Percentiles rank a stretch among this genome's conserved stretches.
phyloP scores from a whole-genome alignment of 164 flowering plant genomes.

The Aristolochia contorta region DNA sequence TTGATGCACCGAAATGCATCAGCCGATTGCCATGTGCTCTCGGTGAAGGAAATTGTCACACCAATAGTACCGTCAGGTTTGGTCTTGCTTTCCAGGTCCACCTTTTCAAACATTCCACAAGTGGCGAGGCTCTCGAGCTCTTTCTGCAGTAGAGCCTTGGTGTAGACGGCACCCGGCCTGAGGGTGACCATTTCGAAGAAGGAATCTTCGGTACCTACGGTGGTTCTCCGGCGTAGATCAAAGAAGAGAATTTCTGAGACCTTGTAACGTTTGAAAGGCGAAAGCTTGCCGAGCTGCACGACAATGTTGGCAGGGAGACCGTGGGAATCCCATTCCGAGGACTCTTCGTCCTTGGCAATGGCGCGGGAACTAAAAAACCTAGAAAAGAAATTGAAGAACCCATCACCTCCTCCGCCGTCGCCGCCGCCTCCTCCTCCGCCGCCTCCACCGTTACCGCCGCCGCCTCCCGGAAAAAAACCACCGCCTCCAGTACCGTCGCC shows the following conservation, averaged over 20 bases:
- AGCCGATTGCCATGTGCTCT: conserved; percentile 81
- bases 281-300: conserved; percentile 64
- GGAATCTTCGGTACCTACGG: conserved; percentile 68
- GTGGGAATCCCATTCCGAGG: conserved; percentile 72
- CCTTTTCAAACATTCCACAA: conserved; percentile 96
- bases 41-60: conserved; percentile 52
- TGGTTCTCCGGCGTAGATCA: conserved; percentile 35
- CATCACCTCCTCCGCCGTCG: conserved; percentile 29
- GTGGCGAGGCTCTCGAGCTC: conserved; percentile 82
- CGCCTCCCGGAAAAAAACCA: conserved; percentile 15
- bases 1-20: conserved; percentile 74
- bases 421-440: conserved; percentile 28
- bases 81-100: conserved; percentile 69
- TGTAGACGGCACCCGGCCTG: conserved; percentile 73
- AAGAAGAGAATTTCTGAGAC: conserved; percentile 65
- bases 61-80: conserved; percentile 74
- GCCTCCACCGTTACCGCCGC: conserved; percentile 19
- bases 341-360: conserved; percentile 41
- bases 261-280: conserved; percentile 76
- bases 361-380: conserved; percentile 37
- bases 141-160: conserved; percentile 51
- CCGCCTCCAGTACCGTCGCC: conserved; percentile 11
- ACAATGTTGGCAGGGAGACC: conserved; percentile 74
- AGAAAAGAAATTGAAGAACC: conserved; percentile 43
- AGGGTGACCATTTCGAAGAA: conserved; percentile 91